These are phyloP conservation scores for Fusarium sp. DNA, from an alignment of 2,329 filamentous ascomycete genomes.

Conservation along the genomic window DNA sequence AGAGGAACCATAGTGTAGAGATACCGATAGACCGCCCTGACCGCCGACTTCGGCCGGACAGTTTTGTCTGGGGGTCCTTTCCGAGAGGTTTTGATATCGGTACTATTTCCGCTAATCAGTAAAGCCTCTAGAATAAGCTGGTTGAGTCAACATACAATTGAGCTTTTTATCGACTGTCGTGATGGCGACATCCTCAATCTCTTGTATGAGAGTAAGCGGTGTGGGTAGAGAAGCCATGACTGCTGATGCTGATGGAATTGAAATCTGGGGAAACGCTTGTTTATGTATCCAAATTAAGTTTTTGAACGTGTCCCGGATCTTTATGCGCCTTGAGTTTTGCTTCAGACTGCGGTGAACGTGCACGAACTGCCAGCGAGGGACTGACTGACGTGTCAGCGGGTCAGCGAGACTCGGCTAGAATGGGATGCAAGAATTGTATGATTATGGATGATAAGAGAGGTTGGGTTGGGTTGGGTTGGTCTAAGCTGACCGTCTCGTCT, in stretches of 20 bases:
- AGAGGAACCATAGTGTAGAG: not conserved
- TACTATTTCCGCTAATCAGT: not conserved
- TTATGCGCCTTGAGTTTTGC: constrained; percentile 1
- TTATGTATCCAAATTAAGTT: not conserved
- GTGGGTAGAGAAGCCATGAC: not conserved
- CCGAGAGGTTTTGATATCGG: not conserved
- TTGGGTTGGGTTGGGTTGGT: not conserved
- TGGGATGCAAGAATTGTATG: not conserved
- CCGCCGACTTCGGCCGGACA: not conserved
- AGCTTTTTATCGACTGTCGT: not conserved
- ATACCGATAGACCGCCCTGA: not conserved
- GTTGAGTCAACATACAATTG: not conserved
- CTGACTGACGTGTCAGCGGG: constrained; percentile 4
- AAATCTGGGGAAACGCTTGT: not conserved
- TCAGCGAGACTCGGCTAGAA: not conserved
- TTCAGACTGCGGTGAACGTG: not conserved
- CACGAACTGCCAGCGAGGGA: not conserved
- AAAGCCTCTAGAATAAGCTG: rapidly evolving
- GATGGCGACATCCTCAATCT: constrained; percentile 5
- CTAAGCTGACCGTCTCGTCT: not conserved
- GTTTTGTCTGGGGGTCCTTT: not conserved
- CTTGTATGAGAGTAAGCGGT: constrained; percentile 3
- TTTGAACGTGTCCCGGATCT: not conserved
- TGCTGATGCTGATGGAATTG: not conserved
- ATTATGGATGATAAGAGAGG: not conserved